phyloP scores from a whole-genome alignment of 345 rosid genomes.

The Pelargonium nanum region DNA sequence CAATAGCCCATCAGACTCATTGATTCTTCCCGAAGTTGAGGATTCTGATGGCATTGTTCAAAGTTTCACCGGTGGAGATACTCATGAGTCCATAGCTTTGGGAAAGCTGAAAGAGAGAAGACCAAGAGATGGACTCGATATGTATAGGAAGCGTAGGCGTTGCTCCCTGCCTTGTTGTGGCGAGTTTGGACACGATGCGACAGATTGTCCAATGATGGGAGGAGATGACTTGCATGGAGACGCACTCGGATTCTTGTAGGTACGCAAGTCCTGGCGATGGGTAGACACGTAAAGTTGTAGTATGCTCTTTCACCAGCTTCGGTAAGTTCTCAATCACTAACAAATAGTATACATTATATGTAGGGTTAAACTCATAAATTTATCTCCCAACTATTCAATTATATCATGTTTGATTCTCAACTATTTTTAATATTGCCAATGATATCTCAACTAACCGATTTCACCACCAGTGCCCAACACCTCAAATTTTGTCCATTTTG shows the following conservation, averaged over 20 bases:
- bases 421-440: no score
- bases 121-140: conserved; percentile 30
- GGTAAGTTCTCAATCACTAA: no score
- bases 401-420: no score
- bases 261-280: no score
- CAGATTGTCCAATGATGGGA: conserved; percentile 33
- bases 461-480: no score
- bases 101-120: conserved; percentile 45
- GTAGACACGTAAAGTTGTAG: no score
- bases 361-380: no score
- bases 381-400: no score
- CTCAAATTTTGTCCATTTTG: no score
- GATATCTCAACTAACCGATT: no score
- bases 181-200: conserved; percentile 38
- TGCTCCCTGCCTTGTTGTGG: conserved; percentile 36
- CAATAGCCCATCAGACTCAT: conserved; percentile 31
- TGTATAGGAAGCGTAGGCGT: conserved; percentile 28
- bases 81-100: conserved; percentile 21
- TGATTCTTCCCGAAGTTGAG: conserved; percentile 37
- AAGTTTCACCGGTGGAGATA: conserved; percentile 22
- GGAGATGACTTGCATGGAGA: conserved; percentile 18
- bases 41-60: conserved; percentile 40
- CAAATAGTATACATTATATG: no score
- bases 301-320: no score
- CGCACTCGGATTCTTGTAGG: conserved; percentile 21